phyloP scores from a whole-genome alignment of 345 rosid genomes.

The Eucalyptus viminalis region DNA sequence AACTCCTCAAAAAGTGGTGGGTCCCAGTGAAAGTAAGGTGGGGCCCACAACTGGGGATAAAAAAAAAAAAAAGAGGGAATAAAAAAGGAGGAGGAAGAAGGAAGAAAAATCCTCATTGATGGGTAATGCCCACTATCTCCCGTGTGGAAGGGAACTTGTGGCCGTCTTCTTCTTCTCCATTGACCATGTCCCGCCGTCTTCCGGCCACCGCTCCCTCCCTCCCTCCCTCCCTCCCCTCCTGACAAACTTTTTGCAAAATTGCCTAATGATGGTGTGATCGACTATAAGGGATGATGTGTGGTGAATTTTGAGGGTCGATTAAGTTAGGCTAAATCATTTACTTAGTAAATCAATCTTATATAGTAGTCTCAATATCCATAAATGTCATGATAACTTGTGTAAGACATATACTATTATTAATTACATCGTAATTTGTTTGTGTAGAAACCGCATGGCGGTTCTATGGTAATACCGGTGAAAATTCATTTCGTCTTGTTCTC shows the following conservation, averaged over 20 bases:
- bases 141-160: background rate
- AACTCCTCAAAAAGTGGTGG: background rate
- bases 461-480: background rate
- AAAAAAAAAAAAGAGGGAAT: accelerated
- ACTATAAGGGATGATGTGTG: background rate
- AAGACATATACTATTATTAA: background rate
- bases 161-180: background rate
- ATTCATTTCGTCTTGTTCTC: background rate
- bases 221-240: background rate
- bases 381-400: background rate
- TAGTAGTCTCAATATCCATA: background rate
- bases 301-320: background rate
- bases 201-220: background rate
- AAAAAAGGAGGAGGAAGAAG: background rate
- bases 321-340: background rate
- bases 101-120: background rate
- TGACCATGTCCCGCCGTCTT: background rate
- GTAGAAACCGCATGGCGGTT: background rate
- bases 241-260: background rate
- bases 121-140: background rate
- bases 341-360: background rate
- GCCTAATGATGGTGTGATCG: background rate
- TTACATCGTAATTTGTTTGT: too few relatives aligned
- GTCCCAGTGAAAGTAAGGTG: background rate
- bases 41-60: background rate